Evolutionary conservation across 2,329 filamentous ascomycete species (phyloP).

Genomic region (Venturia oleaginea): DNA sequence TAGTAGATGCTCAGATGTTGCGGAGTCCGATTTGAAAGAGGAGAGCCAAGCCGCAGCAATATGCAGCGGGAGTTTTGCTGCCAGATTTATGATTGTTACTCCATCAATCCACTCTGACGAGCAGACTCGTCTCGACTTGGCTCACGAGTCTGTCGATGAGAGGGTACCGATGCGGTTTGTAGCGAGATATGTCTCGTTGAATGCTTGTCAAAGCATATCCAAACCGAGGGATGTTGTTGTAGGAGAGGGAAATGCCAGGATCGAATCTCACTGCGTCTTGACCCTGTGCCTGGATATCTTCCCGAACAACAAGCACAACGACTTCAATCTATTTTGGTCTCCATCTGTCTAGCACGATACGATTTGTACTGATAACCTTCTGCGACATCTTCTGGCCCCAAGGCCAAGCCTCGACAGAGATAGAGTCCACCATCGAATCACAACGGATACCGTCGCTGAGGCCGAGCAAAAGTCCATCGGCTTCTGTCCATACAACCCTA

Average conservation of each 20-base stretch:
- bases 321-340: background rate
- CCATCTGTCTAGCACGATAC: background rate
- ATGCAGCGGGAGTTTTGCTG: background rate
- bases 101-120: background rate
- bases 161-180: background rate
- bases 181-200: background rate
- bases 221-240: background rate
- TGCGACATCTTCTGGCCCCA: background rate
- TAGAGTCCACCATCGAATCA: background rate
- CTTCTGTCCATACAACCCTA: slow-evolving; percentile 1
- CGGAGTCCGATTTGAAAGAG: background rate
- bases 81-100: background rate
- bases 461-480: background rate
- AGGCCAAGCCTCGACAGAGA: background rate
- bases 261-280: too few species aligned
- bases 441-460: background rate
- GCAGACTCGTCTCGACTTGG: background rate
- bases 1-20: background rate
- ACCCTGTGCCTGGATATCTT: too few species aligned
- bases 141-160: background rate
- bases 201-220: background rate
- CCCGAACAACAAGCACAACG: background rate
- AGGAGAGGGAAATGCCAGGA: background rate
- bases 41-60: background rate
- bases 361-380: background rate